Base-by-base conservation (phyloP, 2,329 filamentous ascomycete species). In the Orbilia blumenaviensis region DNA sequence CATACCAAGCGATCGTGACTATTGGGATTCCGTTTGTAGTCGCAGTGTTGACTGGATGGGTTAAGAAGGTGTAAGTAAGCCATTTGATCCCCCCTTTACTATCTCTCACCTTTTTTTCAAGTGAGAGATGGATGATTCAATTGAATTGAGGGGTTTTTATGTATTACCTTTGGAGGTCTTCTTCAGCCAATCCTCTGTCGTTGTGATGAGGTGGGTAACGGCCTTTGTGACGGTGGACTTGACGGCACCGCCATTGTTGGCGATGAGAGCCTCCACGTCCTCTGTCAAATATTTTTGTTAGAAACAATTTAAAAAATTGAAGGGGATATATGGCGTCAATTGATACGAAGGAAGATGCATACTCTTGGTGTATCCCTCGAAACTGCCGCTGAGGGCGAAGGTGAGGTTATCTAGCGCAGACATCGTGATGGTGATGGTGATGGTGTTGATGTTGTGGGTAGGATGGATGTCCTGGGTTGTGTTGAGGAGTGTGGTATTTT, bases 321-420 rank as follows among this genome's bases (percentile, higher is more conserved):
- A n/a, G n/a, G n/a, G n/a, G 38, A 52, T 48, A 14, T 10, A 38
- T 61, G 42, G 18, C 25, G 58, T 56, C 61, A 75, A 67, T 73
- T 52, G 41, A 27, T n/a, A n/a, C n/a, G n/a, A n/a, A n/a, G n/a
- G n/a, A n/a, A n/a, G 23, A 32, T 25, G n/a, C 72, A 78, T 79
- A 84, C 83, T 81, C 78, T 91, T 89, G 2, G 85, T 87, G 25
- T 84, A 82, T 4, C 84, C 83, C 0, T 86, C 82, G 78, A 92
- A 89, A 3, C 86, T 86, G 74, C 90, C 90, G 68, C 87, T 89
- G 25, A 91, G 81, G 21, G 86, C 87, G 48, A 92, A 83, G 4
- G 83, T 83, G 78, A 83, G 85, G 3, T 85, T 86, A 1, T 84
- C 81, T 2, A 90, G 82, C 0, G 86, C 83, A 1, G 81, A 62